phyloP scores from a whole-genome alignment of 2,329 filamentous ascomycete genomes.

The Exophiala spinifera region DNA sequence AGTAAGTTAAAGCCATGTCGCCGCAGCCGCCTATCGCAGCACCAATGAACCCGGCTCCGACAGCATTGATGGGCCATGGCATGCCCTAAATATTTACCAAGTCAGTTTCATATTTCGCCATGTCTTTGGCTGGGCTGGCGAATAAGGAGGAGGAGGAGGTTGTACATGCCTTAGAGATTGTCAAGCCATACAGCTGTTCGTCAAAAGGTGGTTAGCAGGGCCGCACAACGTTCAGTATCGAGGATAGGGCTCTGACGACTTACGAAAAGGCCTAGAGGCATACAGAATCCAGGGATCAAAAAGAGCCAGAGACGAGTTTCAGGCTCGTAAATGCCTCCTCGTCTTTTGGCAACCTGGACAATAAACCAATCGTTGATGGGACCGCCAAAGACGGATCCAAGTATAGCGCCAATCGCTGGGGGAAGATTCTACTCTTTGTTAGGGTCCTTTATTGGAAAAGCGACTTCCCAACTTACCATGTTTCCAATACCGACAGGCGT shows the following conservation, averaged over 20 bases:
- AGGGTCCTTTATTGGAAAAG: too few relatives aligned
- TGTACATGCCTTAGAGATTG: conserved; percentile 30
- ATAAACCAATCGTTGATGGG: conserved; percentile 41
- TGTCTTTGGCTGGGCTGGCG: neutral
- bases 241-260: neutral
- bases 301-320: conserved; percentile 45
- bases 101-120: too few relatives aligned
- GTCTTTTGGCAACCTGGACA: conserved; percentile 42
- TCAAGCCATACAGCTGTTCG: conserved; percentile 37
- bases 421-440: conserved; percentile 32
- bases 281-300: conserved; percentile 33
- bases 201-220: too few relatives aligned
- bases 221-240: too few relatives aligned
- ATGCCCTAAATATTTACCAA: conserved; percentile 6
- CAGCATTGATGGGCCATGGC: conserved; percentile 33
- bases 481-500: conserved; percentile 33
- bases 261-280: conserved; percentile 36
- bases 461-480: neutral
- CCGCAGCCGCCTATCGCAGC: conserved; percentile 33
- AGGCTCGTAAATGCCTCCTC: conserved; percentile 48
- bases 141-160: neutral
- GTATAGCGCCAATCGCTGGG: conserved; percentile 40
- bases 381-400: conserved; percentile 43
- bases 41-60: conserved; percentile 36
- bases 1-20: conserved; percentile 32